Conservation (phyloP, 1,139 yeast genomes). For the Yamadazyma buinensis region DNA sequence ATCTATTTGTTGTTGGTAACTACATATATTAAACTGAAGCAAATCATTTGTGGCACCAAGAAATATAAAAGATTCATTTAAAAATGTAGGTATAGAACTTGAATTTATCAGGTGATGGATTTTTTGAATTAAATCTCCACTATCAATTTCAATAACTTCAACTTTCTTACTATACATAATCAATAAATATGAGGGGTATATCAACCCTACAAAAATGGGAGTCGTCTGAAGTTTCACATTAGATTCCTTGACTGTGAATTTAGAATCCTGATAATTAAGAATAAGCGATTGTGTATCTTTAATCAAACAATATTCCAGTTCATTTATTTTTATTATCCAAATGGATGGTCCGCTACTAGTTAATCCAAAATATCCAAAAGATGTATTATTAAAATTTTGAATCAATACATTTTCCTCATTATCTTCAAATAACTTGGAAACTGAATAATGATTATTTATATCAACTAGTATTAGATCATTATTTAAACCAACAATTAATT, state of each 20-base stretch:
- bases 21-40: slow-evolving; percentile 25
- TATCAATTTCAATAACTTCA: slow-evolving; percentile 42
- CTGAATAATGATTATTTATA: slow-evolving; percentile 16
- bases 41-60: slow-evolving; percentile 27
- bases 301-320: slow-evolving; percentile 20
- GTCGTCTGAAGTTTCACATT: slow-evolving; percentile 23
- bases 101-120: slow-evolving; percentile 32
- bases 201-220: slow-evolving; percentile 32
- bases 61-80: slow-evolving; percentile 18
- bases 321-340: slow-evolving; percentile 19
- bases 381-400: slow-evolving; percentile 18
- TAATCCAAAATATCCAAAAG: slow-evolving; percentile 30
- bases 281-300: slow-evolving; percentile 24
- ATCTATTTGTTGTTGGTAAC: slow-evolving; percentile 39
- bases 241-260: slow-evolving; percentile 15
- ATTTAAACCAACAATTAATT: slow-evolving; percentile 23
- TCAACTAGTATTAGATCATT: slow-evolving; percentile 29
- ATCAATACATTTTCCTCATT: slow-evolving; percentile 10
- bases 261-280: slow-evolving; percentile 9
- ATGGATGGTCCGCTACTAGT: slow-evolving; percentile 19
- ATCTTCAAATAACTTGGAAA: slow-evolving; percentile 15
- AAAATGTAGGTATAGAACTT: slow-evolving; percentile 17
- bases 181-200: slow-evolving; percentile 48
- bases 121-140: slow-evolving; percentile 42
- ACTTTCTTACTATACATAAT: slow-evolving; percentile 35